These are phyloP conservation scores for Turnera subulata DNA, from an alignment of 345 rosid species.

Conservation along the genomic window DNA sequence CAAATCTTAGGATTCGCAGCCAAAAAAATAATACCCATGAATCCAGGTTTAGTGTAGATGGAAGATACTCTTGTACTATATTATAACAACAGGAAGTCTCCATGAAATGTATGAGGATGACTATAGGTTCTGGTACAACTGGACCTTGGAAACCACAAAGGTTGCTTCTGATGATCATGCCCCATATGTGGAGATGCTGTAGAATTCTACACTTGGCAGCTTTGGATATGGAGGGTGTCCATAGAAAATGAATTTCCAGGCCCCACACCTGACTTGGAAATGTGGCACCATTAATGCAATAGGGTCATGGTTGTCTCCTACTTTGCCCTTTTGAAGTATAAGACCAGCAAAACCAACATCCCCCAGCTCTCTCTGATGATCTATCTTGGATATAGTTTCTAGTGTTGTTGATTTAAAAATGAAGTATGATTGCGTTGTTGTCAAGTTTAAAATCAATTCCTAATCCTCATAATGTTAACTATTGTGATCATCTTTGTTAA, in stretches of 20 bases:
- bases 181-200: neutral
- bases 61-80: constrained; percentile 28
- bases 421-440: too few relatives aligned
- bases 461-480: too few relatives aligned
- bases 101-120: constrained; percentile 10
- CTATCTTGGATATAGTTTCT: constrained; percentile 26
- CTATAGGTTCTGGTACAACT: too few relatives aligned
- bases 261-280: constrained; percentile 22
- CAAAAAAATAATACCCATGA: constrained; percentile 15
- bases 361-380: constrained; percentile 25
- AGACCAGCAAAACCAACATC: constrained; percentile 44
- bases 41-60: constrained; percentile 24
- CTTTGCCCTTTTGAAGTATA: neutral
- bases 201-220: constrained; percentile 32
- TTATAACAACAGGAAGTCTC: constrained; percentile 18
- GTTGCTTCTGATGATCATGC: too few relatives aligned
- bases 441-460: too few relatives aligned
- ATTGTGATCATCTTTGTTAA: too few relatives aligned
- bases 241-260: neutral
- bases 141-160: constrained; percentile 30
- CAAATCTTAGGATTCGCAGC: constrained; percentile 6
- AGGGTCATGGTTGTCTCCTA: neutral
- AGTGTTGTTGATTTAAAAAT: constrained; percentile 14
- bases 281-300: constrained; percentile 2
- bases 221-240: neutral